Evolutionary conservation across 2,329 filamentous ascomycete species (phyloP).

Genomic region (Corinectria fuckeliana): DNA sequence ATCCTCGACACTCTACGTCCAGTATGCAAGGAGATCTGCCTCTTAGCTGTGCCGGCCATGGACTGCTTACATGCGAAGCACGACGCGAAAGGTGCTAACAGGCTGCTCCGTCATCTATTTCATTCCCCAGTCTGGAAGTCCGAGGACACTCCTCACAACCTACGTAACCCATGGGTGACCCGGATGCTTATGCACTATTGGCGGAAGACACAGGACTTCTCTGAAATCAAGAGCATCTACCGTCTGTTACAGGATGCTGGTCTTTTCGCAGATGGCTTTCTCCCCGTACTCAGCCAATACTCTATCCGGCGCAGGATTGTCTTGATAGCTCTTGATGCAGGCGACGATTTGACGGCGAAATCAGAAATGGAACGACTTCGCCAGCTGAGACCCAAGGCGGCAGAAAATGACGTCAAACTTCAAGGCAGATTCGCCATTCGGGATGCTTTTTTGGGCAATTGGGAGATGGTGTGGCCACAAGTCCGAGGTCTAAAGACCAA

Average conservation of each 20-base stretch:
- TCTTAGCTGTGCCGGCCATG: slow-evolving; percentile 32
- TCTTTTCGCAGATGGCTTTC: slow-evolving; percentile 30
- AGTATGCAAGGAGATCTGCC: slow-evolving; percentile 32
- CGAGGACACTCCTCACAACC: slow-evolving; percentile 5
- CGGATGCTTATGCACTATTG: slow-evolving; percentile 36
- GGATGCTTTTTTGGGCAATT: slow-evolving; percentile 38
- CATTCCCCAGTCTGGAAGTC: slow-evolving; percentile 1
- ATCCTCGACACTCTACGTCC: slow-evolving; percentile 33
- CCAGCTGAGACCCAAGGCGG: slow-evolving; percentile 24
- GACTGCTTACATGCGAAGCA: slow-evolving; percentile 24
- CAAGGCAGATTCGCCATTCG: slow-evolving; percentile 37
- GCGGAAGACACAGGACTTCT: slow-evolving; percentile 34
- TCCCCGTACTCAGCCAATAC: slow-evolving; percentile 34
- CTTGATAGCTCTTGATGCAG: slow-evolving; percentile 36
- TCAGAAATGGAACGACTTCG: slow-evolving; percentile 36
- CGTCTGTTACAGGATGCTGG: slow-evolving; percentile 38
- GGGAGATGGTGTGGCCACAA: slow-evolving; percentile 33
- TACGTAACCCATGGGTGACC: slow-evolving; percentile 28
- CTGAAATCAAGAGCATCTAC: slow-evolving; percentile 37
- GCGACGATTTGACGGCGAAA: slow-evolving; percentile 36
- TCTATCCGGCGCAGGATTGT: slow-evolving; percentile 39
- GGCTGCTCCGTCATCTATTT: slow-evolving; percentile 25
- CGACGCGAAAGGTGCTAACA: slow-evolving; percentile 24
- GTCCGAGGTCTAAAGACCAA: slow-evolving; percentile 32
- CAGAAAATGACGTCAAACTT: slow-evolving; percentile 36